Base-by-base conservation (phyloP, 2,329 filamentous ascomycete genomes). In the Teratosphaeria viscida region DNA sequence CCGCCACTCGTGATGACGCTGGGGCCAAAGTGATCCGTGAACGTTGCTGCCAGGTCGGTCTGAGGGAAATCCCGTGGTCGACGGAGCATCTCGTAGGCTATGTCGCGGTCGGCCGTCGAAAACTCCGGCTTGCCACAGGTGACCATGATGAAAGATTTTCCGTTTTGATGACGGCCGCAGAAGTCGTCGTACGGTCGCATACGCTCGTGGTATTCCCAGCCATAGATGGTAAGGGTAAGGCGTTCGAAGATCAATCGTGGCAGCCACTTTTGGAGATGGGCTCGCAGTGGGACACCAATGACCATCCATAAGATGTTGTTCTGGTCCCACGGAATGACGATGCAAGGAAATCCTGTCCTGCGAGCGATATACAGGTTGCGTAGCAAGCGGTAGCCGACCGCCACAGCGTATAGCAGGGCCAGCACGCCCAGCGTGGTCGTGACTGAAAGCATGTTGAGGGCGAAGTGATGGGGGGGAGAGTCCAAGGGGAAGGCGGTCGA, bases 261-360 rank as follows among this genome's bases (percentile, higher is more conserved):
- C 2, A 70, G 60, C 19, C 59, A 34, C 55, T 59, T 61, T 60
- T 67, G 60, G n/a, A 67, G 57, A 1, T 19, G 52, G 2, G 64
- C 63, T 11, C 63, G 65, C 6, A 65, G 55, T 7, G 68, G 63
- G 0, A 69, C 66, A 8, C 57, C 61, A 5, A 52, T 12, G 11
- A 67, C 37, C 63, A 70, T 66, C 68, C 68, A 70, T 47, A 67
- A n/a, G 55, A 67, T 54, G 54, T 61, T 56, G 54, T 68, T 64
- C 53, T 68, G 67, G 32, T 70, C 68, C 53, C 62, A 63, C 32
- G 68, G 68, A 23, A 70, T 59, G 29, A 70, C 55, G 49, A 70
- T 58, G 55, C 59, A 63, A 5, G 68, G 67, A 10, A 69, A 43
- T 5, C 65, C 62, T 4, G 64, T 64, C 58, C 65, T 68, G 12